A percentile compares a stretch with the other conserved stretches of the same genome.
Conservation (phyloP, 2,329 filamentous ascomycete genomes). For the Arthrobotrys sinensis region DNA sequence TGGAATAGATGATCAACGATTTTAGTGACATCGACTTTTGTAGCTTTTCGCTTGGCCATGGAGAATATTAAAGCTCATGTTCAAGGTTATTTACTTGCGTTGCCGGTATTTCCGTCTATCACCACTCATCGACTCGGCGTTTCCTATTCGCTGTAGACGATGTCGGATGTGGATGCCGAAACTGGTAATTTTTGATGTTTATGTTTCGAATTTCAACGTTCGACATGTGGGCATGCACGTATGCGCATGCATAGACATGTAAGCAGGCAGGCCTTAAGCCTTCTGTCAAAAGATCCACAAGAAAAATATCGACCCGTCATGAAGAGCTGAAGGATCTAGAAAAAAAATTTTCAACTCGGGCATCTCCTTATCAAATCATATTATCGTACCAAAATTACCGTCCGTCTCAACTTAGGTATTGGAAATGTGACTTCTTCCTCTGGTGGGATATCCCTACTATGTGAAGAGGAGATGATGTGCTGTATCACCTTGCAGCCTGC, state of each 20-base stretch:
- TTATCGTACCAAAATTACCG: constrained; percentile 3
- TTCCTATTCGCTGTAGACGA: constrained; percentile 25
- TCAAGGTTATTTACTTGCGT: constrained; percentile 8
- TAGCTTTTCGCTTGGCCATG: not conserved
- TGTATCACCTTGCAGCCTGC: constrained; percentile 60
- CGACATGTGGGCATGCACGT: constrained; percentile 23
- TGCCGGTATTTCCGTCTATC: constrained; percentile 37
- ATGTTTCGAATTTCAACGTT: constrained; percentile 32
- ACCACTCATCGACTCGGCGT: constrained; percentile 7
- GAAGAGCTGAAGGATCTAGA: not conserved
- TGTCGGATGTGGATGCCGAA: constrained; percentile 38
- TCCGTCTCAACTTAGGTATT: constrained; percentile 3
- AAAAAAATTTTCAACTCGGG: constrained; percentile 8
- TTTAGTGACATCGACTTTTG: constrained; percentile 7
- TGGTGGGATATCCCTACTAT: constrained; percentile 12
- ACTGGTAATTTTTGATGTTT: constrained; percentile 33
- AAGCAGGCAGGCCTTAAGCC: constrained; percentile 9
- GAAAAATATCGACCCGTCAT: not conserved
- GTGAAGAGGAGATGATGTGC: constrained; percentile 55
- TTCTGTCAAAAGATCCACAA: not conserved
- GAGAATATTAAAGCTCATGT: constrained; percentile 17
- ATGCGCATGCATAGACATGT: constrained; percentile 28
- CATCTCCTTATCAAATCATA: constrained; percentile 18
- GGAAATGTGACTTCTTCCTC: constrained; percentile 25
- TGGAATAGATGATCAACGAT: constrained; percentile 11